Evolutionary conservation across 352 stramenopile species (phyloP).

Genomic region (Pythium vanterpoolii): DNA sequence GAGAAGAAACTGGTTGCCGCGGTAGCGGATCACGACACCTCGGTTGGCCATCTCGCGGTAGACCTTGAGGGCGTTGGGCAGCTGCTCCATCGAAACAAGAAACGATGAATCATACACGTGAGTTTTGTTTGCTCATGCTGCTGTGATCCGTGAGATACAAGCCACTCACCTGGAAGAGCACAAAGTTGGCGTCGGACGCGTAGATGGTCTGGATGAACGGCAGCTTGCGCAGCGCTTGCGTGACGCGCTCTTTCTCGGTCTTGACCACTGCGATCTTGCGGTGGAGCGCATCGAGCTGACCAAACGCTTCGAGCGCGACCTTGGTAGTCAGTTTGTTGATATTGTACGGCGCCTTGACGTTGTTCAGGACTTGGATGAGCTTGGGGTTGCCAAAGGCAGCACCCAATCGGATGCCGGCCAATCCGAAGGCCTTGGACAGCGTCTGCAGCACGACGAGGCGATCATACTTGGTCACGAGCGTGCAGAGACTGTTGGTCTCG

Average conservation of each 20-base stretch:
- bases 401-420: slow-evolving; percentile 94
- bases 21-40: slow-evolving; percentile 96
- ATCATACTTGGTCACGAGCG: slow-evolving; percentile 90
- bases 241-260: slow-evolving; percentile 82
- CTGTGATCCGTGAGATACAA: not conserved
- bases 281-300: slow-evolving; percentile 47
- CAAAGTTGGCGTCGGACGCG: slow-evolving; percentile 96
- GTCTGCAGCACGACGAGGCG: slow-evolving; percentile 97
- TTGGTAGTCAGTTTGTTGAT: slow-evolving; percentile 96
- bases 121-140: not conserved
- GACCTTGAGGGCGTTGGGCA: slow-evolving; percentile 87
- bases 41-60: slow-evolving; percentile 94
- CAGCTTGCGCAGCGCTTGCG: slow-evolving; percentile 78
- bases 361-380: slow-evolving; percentile 98
- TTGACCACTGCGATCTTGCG: slow-evolving; percentile 73
- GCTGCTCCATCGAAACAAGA: slow-evolving; percentile 32
- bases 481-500: slow-evolving; percentile 65
- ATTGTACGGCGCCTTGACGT: slow-evolving; percentile 99
- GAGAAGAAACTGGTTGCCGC: slow-evolving; percentile 95
- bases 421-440: slow-evolving; percentile 97
- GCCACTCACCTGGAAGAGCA: slow-evolving; percentile 91
- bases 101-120: not conserved
- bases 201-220: slow-evolving; percentile 93
- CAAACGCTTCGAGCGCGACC: slow-evolving; percentile 64
- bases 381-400: slow-evolving; percentile 90